Evolutionary conservation across 352 stramenopile species (phyloP).

Genomic region (Pythium brassicae): DNA sequence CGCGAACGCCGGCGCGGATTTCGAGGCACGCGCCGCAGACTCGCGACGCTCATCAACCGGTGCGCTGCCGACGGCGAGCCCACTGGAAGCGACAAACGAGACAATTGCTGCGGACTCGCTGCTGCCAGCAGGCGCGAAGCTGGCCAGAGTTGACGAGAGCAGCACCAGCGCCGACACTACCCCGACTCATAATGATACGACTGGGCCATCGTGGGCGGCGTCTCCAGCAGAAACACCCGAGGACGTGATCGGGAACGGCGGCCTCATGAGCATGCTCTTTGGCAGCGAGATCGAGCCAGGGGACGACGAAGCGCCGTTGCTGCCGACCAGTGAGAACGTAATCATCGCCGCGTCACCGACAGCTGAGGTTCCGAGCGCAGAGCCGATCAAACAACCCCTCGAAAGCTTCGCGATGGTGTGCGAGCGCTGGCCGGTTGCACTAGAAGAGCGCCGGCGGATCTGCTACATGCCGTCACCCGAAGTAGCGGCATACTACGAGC

Average conservation of each 20-base stretch:
- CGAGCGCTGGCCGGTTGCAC: conserved; percentile 38
- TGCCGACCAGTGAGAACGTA: not conserved
- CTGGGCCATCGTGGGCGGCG: conserved; percentile 9
- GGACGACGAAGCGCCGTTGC: not conserved
- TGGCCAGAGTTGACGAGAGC: not conserved
- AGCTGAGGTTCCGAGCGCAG: conserved; percentile 2
- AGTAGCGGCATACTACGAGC: conserved; percentile 6
- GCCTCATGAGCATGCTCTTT: conserved; percentile 23
- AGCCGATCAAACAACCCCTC: not conserved
- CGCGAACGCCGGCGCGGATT: conserved; percentile 4
- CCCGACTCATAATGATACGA: too few species aligned
- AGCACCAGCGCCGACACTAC: not conserved
- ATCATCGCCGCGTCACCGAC: not conserved
- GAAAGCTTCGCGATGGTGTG: conserved; percentile 23
- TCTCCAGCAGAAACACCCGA: conserved; percentile 15
- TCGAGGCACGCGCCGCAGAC: not conserved
- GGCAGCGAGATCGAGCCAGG: conserved; percentile 2
- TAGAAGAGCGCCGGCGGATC: conserved; percentile 36
- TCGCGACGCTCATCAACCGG: not conserved
- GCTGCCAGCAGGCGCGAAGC: not conserved
- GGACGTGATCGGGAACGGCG: conserved; percentile 19
- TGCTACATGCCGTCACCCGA: conserved; percentile 27
- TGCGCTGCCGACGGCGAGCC: not conserved
- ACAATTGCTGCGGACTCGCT: not conserved
- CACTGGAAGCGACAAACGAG: not conserved